Conservation (phyloP, 176 grass and related monocot species). For the Oryza coarctata region DNA sequence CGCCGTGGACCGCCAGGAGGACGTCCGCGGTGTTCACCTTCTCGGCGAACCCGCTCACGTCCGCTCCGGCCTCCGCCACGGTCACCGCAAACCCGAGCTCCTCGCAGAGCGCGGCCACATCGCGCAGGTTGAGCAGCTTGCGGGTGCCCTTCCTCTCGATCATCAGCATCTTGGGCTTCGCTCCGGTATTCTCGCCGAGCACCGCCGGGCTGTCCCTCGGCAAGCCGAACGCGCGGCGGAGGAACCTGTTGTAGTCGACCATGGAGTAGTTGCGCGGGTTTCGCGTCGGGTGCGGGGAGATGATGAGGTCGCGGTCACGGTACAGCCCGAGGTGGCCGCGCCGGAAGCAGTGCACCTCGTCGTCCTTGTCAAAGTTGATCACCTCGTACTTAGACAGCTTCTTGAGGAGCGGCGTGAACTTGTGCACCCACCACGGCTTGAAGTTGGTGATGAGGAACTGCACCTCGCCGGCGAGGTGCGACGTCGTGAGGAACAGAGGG, state of each 20-base stretch:
- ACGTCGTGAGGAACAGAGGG: slow-evolving; percentile 68
- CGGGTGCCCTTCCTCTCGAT: slow-evolving; percentile 52
- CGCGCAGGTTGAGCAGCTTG: slow-evolving; percentile 49
- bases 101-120: slow-evolving; percentile 25
- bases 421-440: slow-evolving; percentile 60
- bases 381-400: slow-evolving; percentile 70
- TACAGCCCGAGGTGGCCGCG: slow-evolving; percentile 37
- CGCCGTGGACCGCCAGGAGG: slow-evolving; percentile 74
- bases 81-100: slow-evolving; percentile 46
- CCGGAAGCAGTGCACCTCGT: slow-evolving; percentile 64
- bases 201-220: slow-evolving; percentile 20
- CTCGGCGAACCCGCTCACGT: slow-evolving; percentile 53
- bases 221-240: slow-evolving; percentile 34
- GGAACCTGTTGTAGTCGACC: slow-evolving; percentile 59
- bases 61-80: slow-evolving; percentile 38
- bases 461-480: slow-evolving; percentile 67
- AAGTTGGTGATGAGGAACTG: slow-evolving; percentile 68
- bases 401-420: slow-evolving; percentile 55
- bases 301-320: slow-evolving; percentile 60
- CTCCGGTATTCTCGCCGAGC: slow-evolving; percentile 33
- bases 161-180: slow-evolving; percentile 35
- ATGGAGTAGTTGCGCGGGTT: slow-evolving; percentile 55
- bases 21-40: slow-evolving; percentile 70
- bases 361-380: slow-evolving; percentile 74
- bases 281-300: slow-evolving; percentile 41